Evolutionary conservation across 768 basidiomycete species (phyloP), one percentile per base, ranked within the genome.

Genomic region (Tricholoma sp.): DNA sequence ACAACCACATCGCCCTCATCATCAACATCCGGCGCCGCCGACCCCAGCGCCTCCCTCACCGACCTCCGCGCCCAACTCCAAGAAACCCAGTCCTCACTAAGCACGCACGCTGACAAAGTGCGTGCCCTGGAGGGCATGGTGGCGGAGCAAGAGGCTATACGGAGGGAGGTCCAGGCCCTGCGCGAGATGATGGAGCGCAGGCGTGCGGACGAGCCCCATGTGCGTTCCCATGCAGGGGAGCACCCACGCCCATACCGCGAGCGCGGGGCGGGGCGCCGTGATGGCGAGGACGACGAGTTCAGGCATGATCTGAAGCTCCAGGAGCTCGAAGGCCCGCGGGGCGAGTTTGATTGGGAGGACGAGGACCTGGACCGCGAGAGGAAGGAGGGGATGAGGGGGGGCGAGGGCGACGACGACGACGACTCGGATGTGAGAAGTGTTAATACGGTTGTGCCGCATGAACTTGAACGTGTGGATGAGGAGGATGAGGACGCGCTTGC

Each of bases 111-210:
- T 39, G 90, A 94, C 59, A 92, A 78, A 69, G 87, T 95, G 52
- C 83, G 86, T 39, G 84, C 86, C 24, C 75, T 99, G 37, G 96
- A 98, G 65, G 81, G 78, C 31, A 81, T 91, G 59, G 76, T 96
- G 37, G 78, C 80, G 1, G 94, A 97, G 71, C 93, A 98, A 61
- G 94, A 97, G 56, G 75, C 73, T 7, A 82, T 97, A 65, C 88
- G 88, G 69, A 75, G 77, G 29, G 94, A 98, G 63, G 84, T 98
- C 2, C 74, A 80, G 36, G 74, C 77, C 2, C 74, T 98, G 52
- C 77, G 89, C 12, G 86, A 89, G 49, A 70, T 88, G 63, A 81
- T 93, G 73, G 87, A 90, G 59, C 78, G 80, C 55, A 80, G 81
- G 45, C 78, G 83, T 63, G 75, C 77, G 15, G 84, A 86, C 51